Base-by-base conservation (phyloP, 805 yeast species). In the Groenewaldozyma tartarivorans region DNA sequence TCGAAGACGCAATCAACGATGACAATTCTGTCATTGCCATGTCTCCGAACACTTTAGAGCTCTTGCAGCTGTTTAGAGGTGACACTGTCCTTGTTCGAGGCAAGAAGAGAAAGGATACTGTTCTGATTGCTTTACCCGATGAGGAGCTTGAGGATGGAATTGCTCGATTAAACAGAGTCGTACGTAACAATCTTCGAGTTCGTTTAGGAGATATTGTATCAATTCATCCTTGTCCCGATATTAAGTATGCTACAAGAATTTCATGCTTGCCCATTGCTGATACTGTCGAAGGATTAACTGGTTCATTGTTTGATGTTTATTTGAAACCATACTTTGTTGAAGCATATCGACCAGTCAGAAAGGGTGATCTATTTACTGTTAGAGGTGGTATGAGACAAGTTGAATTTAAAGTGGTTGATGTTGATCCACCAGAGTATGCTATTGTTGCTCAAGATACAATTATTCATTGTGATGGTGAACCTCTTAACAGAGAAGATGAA, bases 321-420 rank as follows among this genome's bases (percentile, higher is more conserved):
- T 74, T 92, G 62, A 92, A 92, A 68, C 98, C 98, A 32, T 92
- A 92, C 69, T 92, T 92, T 61, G 96, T 92, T 35, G 99, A 92
- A 67, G 96, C 98, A 43, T 92, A 92, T 67, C 81, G 98, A 67
- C 98, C 98, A 3, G 96, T 92, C 31, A 82, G 96, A 66, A 90
- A 88, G 62, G 96, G 96, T 50, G 98, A 92, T 60, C 83, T 84
- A 55, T 92, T 92, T 66, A 78, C 90, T 36, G 97, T 86, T 20
- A 79, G 98, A 63, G 98, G 98, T 58, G 96, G 96, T 61, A 92
- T 92, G 98, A 80, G 98, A 67, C 97, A 90, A 62, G 98, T 92
- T 34, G 98, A 92, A 64, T 92, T 92, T 69, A 94, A 92, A 65
- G 96, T 92, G 36, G 96, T 90, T 36, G 98, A 92, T 49, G 95